Evolutionary conservation across 2,329 filamentous ascomycete species (phyloP), one percentile per base, ranked within the genome.

Genomic region (Xylariaceae sp.): DNA sequence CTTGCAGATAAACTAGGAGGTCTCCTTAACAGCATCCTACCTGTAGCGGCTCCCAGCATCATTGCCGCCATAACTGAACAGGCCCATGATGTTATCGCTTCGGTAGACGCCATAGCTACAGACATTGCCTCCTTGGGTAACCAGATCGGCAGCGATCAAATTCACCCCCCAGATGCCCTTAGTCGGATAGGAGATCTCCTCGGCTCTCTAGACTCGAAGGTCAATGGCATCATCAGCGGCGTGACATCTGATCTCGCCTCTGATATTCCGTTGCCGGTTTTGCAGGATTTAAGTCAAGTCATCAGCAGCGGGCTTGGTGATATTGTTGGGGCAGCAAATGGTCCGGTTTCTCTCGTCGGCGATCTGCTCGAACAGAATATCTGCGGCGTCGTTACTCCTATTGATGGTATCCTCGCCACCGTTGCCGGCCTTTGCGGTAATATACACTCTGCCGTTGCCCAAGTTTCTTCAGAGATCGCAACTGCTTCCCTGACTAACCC

Each of bases 341-440:
- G 61, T 1, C 63, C 62, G 5, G 43, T 63, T 12, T 62, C 56
- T 11, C 53, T 64, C 3, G 54, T 61, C 1, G 57, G 59, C n/a
- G 55, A 61, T 27, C 31, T 65, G 8, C 54, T 64, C 9, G 61
- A 66, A 35, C 47, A 63, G 6, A 62, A 65, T 55, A 42, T 62
- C 34, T 68, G 65, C 49, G 58, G 56, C 19, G 51, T 59, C 27
- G 56, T 61, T n/a, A 64, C 59, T 6, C 9, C 54, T 35, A 53
- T 67, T 4, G 59, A 65, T 37, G 65, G 63, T n/a, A 50, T 64
- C 3, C 45, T 64, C 40, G 56, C 54, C 6, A 67, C 63, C 0
- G 56, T 67, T 52, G 61, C 60, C 34, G 64, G 63, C 2, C 27
- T 65, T 6, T 68, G 66, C 49, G 61, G 58, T 34, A 49, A 60